Base-by-base conservation (phyloP, 2,329 filamentous ascomycete genomes). In the Elsinoe australis region DNA sequence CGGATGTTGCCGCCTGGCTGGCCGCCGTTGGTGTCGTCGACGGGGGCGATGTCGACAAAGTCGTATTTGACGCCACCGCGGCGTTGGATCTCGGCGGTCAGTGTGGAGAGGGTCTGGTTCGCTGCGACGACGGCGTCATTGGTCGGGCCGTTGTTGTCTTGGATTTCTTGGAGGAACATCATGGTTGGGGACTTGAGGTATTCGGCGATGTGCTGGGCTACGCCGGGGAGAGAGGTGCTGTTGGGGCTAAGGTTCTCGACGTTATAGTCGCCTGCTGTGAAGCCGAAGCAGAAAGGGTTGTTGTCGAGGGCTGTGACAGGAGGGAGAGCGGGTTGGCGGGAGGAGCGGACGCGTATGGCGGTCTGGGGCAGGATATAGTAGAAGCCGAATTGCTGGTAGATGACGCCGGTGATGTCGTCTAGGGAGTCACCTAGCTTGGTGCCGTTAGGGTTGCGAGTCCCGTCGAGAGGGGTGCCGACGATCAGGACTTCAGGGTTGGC, bases 1-100 rank as follows among this genome's bases (percentile, higher is more conserved):
- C 82, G 82, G 62, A 87, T 86, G 67, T 87, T 86, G 29, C 81
- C 82, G 10, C 83, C 82, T 1, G 80, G 78, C 52, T 76, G 66
- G 26, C 83, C 83, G 50, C 83, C 83, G 54, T 85, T 80, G 52
- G 72, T 56, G 61, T 75, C 70, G 59, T 84, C 67, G 26, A 73
- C 64, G 1, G 82, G 82, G 34, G 68, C 70, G 49, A 86, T 72
- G 53, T 79, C 74, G 21, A 73, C 67, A 58, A 74, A 85, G 32
- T 68, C 65, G 64, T 87, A 87, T 33, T 61, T 56, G 7, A 70
- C 63, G 1, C 75, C 68, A 7, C 70, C 64, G 2, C 61, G 56
- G 35, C 67, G 62, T 21, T 49, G 56, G 57, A 85, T 78, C 12
- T 73, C 74, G 2, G 67, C 60, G 0, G 69, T 64, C 1, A 86